Conservation (phyloP, 345 rosid genomes). For the Ceriops tagal region DNA sequence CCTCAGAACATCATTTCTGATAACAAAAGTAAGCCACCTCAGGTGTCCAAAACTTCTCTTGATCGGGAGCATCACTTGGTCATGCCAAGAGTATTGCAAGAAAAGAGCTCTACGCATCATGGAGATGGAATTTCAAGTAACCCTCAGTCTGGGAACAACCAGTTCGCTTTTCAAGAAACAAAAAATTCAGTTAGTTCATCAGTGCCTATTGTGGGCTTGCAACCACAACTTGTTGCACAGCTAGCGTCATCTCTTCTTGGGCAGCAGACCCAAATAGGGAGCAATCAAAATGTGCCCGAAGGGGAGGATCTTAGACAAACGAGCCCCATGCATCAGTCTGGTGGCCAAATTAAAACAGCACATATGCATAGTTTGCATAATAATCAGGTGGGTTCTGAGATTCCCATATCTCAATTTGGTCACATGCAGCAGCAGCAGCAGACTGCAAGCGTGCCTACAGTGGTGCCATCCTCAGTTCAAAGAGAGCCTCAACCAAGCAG, state of each 20-base stretch:
- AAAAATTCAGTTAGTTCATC: slow-evolving; percentile 39
- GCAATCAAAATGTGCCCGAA: slow-evolving; percentile 25
- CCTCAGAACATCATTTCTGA: slow-evolving; percentile 14
- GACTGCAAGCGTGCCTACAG: slow-evolving; percentile 21
- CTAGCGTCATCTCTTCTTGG: slow-evolving; percentile 64
- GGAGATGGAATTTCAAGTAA: slow-evolving; percentile 27
- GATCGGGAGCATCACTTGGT: slow-evolving; percentile 31
- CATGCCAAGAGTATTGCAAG: slow-evolving; percentile 32
- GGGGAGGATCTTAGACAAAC: slow-evolving; percentile 33
- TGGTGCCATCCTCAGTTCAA: slow-evolving; percentile 21
- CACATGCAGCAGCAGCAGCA: slow-evolving; percentile 49
- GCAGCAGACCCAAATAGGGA: slow-evolving; percentile 50
- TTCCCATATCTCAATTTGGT: slow-evolving; percentile 39
- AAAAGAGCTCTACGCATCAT: slow-evolving; percentile 27
- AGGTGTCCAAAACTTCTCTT: slow-evolving; percentile 20
- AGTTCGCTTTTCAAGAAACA: slow-evolving; percentile 34
- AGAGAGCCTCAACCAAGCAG: slow-evolving; percentile 22
- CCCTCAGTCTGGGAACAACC: slow-evolving; percentile 29
- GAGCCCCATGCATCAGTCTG: slow-evolving; percentile 29
- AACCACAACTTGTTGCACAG: slow-evolving; percentile 70
- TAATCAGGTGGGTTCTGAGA: slow-evolving; percentile 32
- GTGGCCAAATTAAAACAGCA: slow-evolving; percentile 27
- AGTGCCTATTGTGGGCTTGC: slow-evolving; percentile 33
- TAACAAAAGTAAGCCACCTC: slow-evolving; percentile 37
- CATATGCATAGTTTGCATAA: slow-evolving; percentile 43